Percentiles rank a stretch among this genome's conserved stretches.
These are phyloP conservation scores for Penicillium arizonense DNA, from an alignment of 495 filamentous ascomycete species.

Conservation along the genomic window DNA sequence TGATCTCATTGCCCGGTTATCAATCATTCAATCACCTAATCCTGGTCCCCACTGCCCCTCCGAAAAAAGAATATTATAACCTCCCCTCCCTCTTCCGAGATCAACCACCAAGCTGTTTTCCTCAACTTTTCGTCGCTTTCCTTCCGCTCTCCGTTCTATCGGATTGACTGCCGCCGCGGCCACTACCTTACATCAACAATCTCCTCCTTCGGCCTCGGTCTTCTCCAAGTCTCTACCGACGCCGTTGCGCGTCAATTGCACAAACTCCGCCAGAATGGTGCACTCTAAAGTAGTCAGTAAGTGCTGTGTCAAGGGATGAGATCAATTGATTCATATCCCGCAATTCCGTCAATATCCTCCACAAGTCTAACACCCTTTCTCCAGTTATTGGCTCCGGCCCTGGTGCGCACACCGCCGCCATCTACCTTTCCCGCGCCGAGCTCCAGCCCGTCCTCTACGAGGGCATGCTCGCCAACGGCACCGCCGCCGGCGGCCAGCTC, in stretches of 20 bases:
- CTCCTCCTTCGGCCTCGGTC: conserved; percentile 42
- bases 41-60: conserved; percentile 20
- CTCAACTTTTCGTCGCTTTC: conserved; percentile 65
- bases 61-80: conserved; percentile 21
- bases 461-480: conserved; percentile 95
- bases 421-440: conserved; percentile 94
- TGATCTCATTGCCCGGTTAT: conserved; percentile 18
- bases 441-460: conserved; percentile 89
- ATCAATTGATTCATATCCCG: neutral
- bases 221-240: conserved; percentile 37
- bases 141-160: conserved; percentile 61
- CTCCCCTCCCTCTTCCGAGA: conserved; percentile 5
- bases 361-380: conserved; percentile 12
- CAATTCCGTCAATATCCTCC: neutral
- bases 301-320: conserved; percentile 23
- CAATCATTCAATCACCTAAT: conserved; percentile 14
- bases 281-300: conserved; percentile 78
- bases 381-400: conserved; percentile 86
- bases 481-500: conserved; percentile 92
- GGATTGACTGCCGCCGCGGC: conserved; percentile 61
- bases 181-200: conserved; percentile 59
- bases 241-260: conserved; percentile 42
- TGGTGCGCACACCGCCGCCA: conserved; percentile 92
- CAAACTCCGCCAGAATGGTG: conserved; percentile 55
- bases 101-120: conserved; percentile 78